A percentile compares a stretch with the other conserved stretches of the same genome.
phyloP scores from a whole-genome alignment of 352 stramenopile genomes.

The Pythium utonaiense region DNA sequence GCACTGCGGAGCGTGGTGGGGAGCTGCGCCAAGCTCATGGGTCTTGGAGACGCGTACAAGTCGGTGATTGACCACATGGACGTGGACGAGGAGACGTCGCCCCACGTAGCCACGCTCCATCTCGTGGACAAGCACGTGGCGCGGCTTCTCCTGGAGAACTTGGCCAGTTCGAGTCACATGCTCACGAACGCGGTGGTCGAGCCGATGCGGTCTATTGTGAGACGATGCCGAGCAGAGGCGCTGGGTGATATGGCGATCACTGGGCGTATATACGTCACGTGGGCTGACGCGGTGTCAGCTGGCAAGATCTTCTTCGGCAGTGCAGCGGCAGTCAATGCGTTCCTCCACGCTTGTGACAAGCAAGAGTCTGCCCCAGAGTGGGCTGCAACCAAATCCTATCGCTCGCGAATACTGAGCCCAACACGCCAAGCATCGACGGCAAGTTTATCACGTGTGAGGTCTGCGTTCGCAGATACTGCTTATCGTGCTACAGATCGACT shows the following conservation, averaged over 20 bases:
- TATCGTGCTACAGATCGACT: conserved; percentile 5
- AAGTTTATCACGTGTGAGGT: conserved; percentile 9
- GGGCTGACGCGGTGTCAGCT: not conserved
- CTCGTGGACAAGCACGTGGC: not conserved
- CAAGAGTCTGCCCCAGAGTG: conserved; percentile 6
- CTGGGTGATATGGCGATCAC: not conserved
- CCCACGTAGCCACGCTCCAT: not conserved
- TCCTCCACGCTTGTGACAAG: not conserved
- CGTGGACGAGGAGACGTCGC: not conserved
- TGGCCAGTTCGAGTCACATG: no score
- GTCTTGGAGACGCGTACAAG: no score
- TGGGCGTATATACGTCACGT: not conserved
- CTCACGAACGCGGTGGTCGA: not conserved
- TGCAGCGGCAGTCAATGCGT: not conserved
- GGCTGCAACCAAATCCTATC: conserved; percentile 24
- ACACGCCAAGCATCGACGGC: not conserved
- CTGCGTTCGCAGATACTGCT: conserved; percentile 17
- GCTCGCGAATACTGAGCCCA: not conserved
- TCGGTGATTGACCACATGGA: not conserved
- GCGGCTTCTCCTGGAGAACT: no score
- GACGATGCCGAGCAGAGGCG: not conserved
- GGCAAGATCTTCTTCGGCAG: not conserved
- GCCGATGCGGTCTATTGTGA: not conserved
- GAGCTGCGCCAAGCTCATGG: no score
- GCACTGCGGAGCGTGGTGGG: not conserved